A percentile compares a stretch with the other conserved stretches of the same genome.
phyloP scores from a whole-genome alignment of 83 land plant genomes.

The Thuja plicata region DNA sequence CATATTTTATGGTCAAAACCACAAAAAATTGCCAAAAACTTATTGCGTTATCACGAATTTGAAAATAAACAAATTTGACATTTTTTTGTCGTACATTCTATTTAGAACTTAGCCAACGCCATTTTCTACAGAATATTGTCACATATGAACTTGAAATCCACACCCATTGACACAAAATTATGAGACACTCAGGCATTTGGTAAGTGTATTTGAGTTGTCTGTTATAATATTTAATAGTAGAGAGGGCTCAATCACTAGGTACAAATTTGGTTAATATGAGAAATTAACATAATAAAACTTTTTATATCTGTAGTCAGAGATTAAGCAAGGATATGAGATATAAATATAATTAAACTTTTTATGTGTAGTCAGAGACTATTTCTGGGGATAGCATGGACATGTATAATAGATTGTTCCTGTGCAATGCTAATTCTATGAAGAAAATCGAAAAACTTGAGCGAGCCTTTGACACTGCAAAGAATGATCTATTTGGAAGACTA shows the following conservation, averaged over 20 bases:
- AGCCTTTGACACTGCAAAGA: neutral
- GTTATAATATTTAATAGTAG: too few relatives aligned
- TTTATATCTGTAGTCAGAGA: neutral
- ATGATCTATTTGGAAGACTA: neutral
- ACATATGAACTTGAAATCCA: neutral
- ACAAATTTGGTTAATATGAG: too few relatives aligned
- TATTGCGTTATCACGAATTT: too few relatives aligned
- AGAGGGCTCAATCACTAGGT: too few relatives aligned
- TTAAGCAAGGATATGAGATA: neutral
- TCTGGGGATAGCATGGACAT: neutral
- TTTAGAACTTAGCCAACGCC: too few relatives aligned
- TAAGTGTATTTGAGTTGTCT: neutral
- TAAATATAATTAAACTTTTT: neutral
- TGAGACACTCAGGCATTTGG: neutral
- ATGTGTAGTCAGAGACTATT: neutral
- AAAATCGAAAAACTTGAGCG: neutral
- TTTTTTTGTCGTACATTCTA: too few relatives aligned
- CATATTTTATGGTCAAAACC: too few relatives aligned
- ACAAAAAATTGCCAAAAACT: too few relatives aligned
- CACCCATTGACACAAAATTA: neutral
- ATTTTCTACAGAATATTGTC: neutral
- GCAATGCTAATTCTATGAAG: neutral
- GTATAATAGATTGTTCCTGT: neutral
- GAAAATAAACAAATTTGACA: too few relatives aligned
- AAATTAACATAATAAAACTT: too few relatives aligned